A percentile compares a stretch with the other conserved stretches of the same genome.
phyloP scores from a whole-genome alignment of 768 basidiomycete genomes.

The Daedalea quercina region DNA sequence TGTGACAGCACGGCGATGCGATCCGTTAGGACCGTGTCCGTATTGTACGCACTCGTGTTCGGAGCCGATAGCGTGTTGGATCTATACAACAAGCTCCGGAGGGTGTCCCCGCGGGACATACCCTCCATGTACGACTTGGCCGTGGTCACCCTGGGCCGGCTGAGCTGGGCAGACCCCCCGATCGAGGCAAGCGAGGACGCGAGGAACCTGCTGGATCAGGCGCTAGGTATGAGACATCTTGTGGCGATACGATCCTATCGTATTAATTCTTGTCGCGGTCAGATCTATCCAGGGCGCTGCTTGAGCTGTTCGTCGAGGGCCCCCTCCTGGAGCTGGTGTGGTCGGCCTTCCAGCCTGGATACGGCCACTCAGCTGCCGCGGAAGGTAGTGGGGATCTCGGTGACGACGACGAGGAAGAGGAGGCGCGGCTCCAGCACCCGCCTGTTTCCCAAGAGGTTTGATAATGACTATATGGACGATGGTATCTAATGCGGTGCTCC shows the following conservation, averaged over 20 bases:
- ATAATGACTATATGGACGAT: too few species aligned
- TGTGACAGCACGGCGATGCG: conserved; percentile 41
- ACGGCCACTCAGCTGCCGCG: not conserved
- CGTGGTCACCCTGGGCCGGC: conserved; percentile 67
- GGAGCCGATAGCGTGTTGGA: conserved; percentile 37
- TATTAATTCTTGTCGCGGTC: not conserved
- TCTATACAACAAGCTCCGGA: conserved; percentile 52
- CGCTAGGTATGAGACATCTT: conserved; percentile 12
- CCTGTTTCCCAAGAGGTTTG: not conserved
- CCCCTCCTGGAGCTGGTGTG: conserved; percentile 26
- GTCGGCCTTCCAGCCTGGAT: conserved; percentile 19
- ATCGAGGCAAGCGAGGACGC: conserved; percentile 6
- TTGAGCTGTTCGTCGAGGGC: conserved; percentile 25
- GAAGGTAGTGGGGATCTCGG: not conserved
- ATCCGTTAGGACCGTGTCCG: conserved; percentile 45
- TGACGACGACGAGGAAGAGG: conserved; percentile 14
- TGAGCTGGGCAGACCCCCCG: conserved; percentile 50
- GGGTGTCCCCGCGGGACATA: conserved; percentile 46
- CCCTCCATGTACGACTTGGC: conserved; percentile 64
- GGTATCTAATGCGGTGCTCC: too few species aligned
- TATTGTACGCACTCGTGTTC: conserved; percentile 62
- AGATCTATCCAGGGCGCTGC: conserved; percentile 23
- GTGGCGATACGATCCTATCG: not conserved
- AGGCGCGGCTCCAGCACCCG: conserved; percentile 10
- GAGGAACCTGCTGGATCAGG: conserved; percentile 17